phyloP scores from a whole-genome alignment of 2,329 filamentous ascomycete species.

The Didymella pinodella region DNA sequence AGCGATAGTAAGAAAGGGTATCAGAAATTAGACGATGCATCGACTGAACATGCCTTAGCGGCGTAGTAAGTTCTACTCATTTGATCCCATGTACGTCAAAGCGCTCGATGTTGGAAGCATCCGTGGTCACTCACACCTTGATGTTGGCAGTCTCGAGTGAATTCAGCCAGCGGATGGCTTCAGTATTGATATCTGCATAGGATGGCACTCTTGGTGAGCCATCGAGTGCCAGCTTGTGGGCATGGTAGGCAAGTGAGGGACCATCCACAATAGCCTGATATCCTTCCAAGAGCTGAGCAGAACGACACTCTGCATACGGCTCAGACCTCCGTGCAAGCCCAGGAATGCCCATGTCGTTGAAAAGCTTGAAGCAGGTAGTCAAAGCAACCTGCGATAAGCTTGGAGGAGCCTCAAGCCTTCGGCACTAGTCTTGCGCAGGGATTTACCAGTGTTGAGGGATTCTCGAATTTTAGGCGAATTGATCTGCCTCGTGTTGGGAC shows the following conservation, averaged over 20 bases:
- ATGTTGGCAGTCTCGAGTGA: constrained; percentile 64
- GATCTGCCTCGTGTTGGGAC: constrained; percentile 23
- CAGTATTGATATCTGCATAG: constrained; percentile 69
- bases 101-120: constrained; percentile 15
- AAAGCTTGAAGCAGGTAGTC: constrained; percentile 4
- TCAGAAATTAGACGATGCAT: constrained; percentile 6
- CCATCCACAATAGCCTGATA: constrained; percentile 70
- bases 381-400: constrained; percentile 10
- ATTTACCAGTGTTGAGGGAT: constrained; percentile 16
- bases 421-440: constrained; percentile 12
- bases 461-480: constrained; percentile 18
- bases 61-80: constrained; percentile 12
- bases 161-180: constrained; percentile 66
- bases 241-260: constrained; percentile 77
- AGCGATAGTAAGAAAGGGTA: not conserved
- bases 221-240: constrained; percentile 62
- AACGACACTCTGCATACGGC: constrained; percentile 41
- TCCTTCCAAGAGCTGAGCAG: constrained; percentile 32
- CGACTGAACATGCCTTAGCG: constrained; percentile 18
- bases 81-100: not conserved
- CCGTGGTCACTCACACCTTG: constrained; percentile 64
- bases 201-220: constrained; percentile 37
- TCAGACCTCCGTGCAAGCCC: constrained; percentile 43
- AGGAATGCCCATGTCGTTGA: constrained; percentile 45
- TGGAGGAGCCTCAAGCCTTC: constrained; percentile 13